Base-by-base conservation (phyloP, 2,329 filamentous ascomycete genomes). In the Capronia americana region DNA sequence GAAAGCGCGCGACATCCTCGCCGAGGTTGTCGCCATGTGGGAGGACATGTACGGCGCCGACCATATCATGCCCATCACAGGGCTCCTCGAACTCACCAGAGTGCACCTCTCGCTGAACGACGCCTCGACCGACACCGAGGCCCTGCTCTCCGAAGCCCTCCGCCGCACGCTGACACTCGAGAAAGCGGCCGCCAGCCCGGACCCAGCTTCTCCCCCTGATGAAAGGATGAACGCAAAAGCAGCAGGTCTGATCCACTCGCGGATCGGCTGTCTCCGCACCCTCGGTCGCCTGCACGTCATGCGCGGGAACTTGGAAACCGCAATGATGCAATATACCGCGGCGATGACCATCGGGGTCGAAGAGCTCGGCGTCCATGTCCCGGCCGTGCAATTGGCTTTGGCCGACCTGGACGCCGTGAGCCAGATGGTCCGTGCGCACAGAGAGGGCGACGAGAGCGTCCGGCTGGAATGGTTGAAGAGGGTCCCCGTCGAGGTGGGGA, bases 191-290 rank as follows among this genome's bases (percentile, higher is more conserved):
- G n/a, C 12, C n/a, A n/a, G 24, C 20, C 23, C 44, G 3, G 28
- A 48, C 26, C 28, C 53, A 11, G 5, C 28, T 8, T 38, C 58
- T 14, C 23, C 46, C 7, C n/a, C 14, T 17, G 10, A 2, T 6
- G 14, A 50, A n/a, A 23, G 11, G 46, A 11, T 50, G n/a, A 7
- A 26, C 23, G 20, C 46, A 8, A 50, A 50, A 50, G 32, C 55
- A 8, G 46, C 48, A 23, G 57, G 34, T n/a, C 41, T 57, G 3
- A 28, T 57, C 28, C 65, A 64, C 30, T 48, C 60, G 3, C 56
- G 61, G 11, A 60, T 67, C 41, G 65, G 44, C 32, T 67, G 65
- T 57, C 41, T 67, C 5, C 61, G 65, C 20, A 67, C 65, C n/a
- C 50, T 67, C 24, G 65, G 65, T 14, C 55, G 56, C n/a, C 6